Evolutionary conservation across 2,329 filamentous ascomycete species (phyloP).

Genomic region (Neocatenulostroma microsporum): DNA sequence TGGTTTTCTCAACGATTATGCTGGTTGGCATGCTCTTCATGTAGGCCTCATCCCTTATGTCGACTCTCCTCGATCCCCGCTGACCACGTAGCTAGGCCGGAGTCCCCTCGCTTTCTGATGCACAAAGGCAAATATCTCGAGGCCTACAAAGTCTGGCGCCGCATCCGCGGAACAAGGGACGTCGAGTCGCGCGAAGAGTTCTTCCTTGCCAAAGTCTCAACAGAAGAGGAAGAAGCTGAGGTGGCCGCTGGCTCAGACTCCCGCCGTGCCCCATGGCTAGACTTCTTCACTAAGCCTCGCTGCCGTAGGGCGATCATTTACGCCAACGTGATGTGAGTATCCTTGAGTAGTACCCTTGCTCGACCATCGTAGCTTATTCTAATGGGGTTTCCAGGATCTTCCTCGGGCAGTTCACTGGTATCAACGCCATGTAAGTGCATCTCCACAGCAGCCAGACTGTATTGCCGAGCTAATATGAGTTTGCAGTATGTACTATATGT

Average conservation of each 20-base stretch:
- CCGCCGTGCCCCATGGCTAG: slow-evolving; percentile 59
- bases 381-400: too few relatives aligned
- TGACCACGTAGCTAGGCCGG: slow-evolving; percentile 37
- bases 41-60: too few relatives aligned
- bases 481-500: slow-evolving; percentile 64
- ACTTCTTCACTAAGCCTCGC: slow-evolving; percentile 63
- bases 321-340: slow-evolving; percentile 63
- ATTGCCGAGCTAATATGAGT: too few relatives aligned
- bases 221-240: slow-evolving; percentile 49
- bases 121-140: slow-evolving; percentile 55
- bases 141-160: slow-evolving; percentile 63
- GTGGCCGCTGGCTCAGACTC: slow-evolving; percentile 45
- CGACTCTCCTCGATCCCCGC: neutral
- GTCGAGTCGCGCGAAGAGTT: slow-evolving; percentile 60
- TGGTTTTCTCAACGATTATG: slow-evolving; percentile 61
- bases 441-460: too few relatives aligned
- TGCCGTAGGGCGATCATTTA: slow-evolving; percentile 59
- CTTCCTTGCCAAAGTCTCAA: slow-evolving; percentile 60
- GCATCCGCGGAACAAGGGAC: slow-evolving; percentile 55
- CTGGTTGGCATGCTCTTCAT: slow-evolving; percentile 57
- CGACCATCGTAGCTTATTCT: too few relatives aligned
- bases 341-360: too few relatives aligned
- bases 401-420: slow-evolving; percentile 62
- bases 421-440: slow-evolving; percentile 50
- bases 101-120: slow-evolving; percentile 61